These are phyloP conservation scores for Salvia rosmarinus DNA, from an alignment of 257 asterid genomes.

Conservation along the genomic window DNA sequence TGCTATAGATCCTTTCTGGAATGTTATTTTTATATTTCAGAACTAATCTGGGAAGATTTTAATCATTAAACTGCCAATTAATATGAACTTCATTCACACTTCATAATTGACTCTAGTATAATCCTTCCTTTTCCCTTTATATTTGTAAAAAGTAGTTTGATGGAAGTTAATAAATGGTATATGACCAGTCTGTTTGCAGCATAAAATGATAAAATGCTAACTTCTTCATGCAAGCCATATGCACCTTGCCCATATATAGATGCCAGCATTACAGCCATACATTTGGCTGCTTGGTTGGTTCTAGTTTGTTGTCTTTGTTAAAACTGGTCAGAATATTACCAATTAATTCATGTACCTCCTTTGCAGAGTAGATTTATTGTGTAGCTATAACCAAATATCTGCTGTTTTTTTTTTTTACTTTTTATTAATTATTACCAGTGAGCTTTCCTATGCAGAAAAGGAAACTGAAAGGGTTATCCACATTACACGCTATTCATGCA, in stretches of 20 bases:
- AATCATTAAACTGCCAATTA: neutral
- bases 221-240: neutral
- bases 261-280: neutral
- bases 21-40: neutral
- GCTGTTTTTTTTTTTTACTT: no score
- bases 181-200: neutral
- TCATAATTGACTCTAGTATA: neutral
- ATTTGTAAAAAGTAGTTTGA: neutral
- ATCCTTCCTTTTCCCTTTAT: neutral
- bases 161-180: slow-evolving; percentile 15
- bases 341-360: neutral
- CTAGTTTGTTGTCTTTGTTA: neutral
- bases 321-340: neutral
- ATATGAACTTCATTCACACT: neutral
- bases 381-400: slow-evolving; percentile 10
- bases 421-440: no score
- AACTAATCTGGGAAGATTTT: slow-evolving; percentile 1
- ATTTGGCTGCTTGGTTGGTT: slow-evolving; percentile 19
- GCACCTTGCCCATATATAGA: neutral
- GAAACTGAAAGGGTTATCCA: neutral
- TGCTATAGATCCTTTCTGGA: neutral
- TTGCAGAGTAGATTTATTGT: neutral
- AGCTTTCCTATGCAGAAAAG: neutral
- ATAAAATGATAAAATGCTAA: neutral
- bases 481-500: neutral